Percentiles rank a stretch among this genome's conserved stretches.
phyloP scores from a whole-genome alignment of 2,329 filamentous ascomycete species.

The Exophiala dermatitidis region DNA sequence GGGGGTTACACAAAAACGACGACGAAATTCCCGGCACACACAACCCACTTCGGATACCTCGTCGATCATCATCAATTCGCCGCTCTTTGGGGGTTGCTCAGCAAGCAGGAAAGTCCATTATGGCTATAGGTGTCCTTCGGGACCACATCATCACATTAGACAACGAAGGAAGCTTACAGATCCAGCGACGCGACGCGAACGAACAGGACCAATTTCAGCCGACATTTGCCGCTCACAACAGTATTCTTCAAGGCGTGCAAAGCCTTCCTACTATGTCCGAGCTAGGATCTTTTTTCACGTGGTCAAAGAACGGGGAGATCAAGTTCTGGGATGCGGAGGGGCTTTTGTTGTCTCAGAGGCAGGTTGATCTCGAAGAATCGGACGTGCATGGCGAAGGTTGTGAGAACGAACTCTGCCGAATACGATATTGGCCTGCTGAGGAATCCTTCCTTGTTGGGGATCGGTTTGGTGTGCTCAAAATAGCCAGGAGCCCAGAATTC shows the following conservation, averaged over 20 bases:
- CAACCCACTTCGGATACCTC: constrained; percentile 4
- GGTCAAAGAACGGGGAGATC: constrained; percentile 73
- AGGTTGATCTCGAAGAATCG: constrained; percentile 62
- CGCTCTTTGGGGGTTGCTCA: constrained; percentile 22
- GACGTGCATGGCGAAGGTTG: constrained; percentile 40
- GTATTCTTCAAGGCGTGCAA: constrained; percentile 63
- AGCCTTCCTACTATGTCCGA: constrained; percentile 54
- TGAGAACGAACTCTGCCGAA: constrained; percentile 51
- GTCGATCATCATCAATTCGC: constrained; percentile 18
- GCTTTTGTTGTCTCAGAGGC: constrained; percentile 55
- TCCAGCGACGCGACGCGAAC: constrained; percentile 38
- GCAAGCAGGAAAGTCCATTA: constrained; percentile 37
- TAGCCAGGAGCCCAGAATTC: constrained; percentile 42
- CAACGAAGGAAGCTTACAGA: constrained; percentile 64
- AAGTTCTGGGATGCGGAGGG: constrained; percentile 77
- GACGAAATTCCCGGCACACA: not conserved
- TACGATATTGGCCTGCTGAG: constrained; percentile 54
- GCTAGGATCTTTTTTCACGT: constrained; percentile 73
- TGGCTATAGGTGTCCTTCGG: constrained; percentile 62
- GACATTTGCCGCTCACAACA: constrained; percentile 50
- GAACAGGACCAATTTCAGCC: constrained; percentile 29
- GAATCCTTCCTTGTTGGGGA: constrained; percentile 74
- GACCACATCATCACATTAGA: constrained; percentile 69
- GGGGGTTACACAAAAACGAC: constrained; percentile 2
- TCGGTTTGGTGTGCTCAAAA: constrained; percentile 68